phyloP scores from a whole-genome alignment of 2,329 filamentous ascomycete genomes.

The Ascochyta rabiei region DNA sequence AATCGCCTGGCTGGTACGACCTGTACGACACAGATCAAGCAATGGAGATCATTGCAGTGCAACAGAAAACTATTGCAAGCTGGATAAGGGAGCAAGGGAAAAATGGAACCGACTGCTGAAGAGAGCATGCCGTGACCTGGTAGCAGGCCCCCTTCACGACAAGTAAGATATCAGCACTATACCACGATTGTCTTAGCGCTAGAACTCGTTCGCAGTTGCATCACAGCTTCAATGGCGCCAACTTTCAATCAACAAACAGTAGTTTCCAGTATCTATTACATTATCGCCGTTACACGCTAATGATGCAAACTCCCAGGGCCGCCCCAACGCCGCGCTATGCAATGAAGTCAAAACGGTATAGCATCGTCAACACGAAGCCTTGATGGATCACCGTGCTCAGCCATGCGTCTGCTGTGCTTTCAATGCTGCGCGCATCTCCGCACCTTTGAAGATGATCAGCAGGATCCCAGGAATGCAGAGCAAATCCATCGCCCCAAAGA shows the following conservation, averaged over 20 bases:
- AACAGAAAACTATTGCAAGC: conserved; percentile 38
- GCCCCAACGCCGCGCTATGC: conserved; percentile 13
- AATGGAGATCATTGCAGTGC: conserved; percentile 45
- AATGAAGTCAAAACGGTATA: background rate
- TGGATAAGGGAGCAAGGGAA: conserved; percentile 35
- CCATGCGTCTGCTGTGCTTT: conserved; percentile 21
- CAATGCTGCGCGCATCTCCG: conserved; percentile 30
- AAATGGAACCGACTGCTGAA: conserved; percentile 4
- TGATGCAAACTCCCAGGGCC: background rate
- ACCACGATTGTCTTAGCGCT: too few relatives aligned
- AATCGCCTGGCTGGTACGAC: conserved; percentile 50
- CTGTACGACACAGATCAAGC: conserved; percentile 48
- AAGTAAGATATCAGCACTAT: too few relatives aligned
- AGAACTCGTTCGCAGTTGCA: too few relatives aligned
- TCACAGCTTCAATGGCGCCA: background rate
- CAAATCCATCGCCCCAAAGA: conserved; percentile 44
- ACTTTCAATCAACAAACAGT: background rate
- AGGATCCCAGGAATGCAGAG: conserved; percentile 33
- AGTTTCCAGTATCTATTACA: background rate
- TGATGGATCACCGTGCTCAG: conserved; percentile 1
- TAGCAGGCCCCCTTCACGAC: too few relatives aligned
- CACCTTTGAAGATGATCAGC: conserved; percentile 29
- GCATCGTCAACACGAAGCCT: background rate
- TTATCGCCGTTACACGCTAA: background rate
- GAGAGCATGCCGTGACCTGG: too few relatives aligned